These are phyloP conservation scores for Persicaria maculosa DNA, from an alignment of 148 eudicot species.

Conservation along the genomic window DNA sequence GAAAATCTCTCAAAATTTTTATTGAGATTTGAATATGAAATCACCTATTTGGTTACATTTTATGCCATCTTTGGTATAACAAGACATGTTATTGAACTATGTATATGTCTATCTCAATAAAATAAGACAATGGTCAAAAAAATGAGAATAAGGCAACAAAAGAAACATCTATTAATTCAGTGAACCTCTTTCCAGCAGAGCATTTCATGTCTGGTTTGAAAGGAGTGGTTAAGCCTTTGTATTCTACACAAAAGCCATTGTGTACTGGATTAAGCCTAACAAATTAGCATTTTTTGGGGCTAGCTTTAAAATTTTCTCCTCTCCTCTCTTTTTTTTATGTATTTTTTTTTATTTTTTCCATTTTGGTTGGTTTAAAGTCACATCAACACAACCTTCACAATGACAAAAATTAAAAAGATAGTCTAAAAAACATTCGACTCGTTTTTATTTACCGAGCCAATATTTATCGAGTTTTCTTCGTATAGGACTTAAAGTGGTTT, in stretches of 20 bases:
- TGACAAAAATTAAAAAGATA: no score
- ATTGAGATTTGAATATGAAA: no score
- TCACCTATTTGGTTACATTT: no score
- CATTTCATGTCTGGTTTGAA: constrained; percentile 1
- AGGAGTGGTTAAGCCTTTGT: constrained; percentile 8
- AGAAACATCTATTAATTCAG: no score
- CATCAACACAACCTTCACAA: no score
- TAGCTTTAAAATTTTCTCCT: neutral
- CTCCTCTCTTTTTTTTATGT: neutral
- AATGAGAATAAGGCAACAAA: neutral
- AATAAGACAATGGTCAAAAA: neutral
- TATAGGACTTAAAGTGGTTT: no score
- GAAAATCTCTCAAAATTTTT: no score
- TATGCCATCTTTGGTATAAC: neutral
- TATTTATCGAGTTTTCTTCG: no score
- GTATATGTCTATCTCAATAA: neutral
- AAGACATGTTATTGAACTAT: neutral
- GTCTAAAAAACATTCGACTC: no score
- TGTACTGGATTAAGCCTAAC: constrained; percentile 10
- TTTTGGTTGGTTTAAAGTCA: no score
- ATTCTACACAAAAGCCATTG: neutral
- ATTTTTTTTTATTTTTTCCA: neutral
- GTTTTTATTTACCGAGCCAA: no score
- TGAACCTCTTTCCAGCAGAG: constrained; percentile 3
- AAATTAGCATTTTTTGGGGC: neutral